phyloP scores from a whole-genome alignment of 2,329 filamentous ascomycete genomes.

The Ampelomyces quisqualis region DNA sequence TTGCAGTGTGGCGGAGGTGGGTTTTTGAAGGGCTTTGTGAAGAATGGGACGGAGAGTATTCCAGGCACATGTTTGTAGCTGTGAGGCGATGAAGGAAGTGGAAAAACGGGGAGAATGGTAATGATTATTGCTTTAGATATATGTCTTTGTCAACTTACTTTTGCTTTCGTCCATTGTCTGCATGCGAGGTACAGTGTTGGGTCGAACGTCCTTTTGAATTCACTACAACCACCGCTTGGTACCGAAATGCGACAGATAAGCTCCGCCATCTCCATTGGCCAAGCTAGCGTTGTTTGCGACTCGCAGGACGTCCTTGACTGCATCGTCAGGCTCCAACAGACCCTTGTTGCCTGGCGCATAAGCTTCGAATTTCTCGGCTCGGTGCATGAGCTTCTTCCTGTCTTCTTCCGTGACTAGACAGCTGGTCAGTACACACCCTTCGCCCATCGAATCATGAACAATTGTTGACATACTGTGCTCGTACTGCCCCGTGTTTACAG shows the following conservation, averaged over 20 bases:
- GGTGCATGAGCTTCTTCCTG: background rate
- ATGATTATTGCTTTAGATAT: no score
- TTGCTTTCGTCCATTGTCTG: background rate
- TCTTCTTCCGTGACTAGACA: conserved; percentile 7
- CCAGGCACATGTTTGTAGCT: conserved; percentile 33
- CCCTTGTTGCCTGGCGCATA: conserved; percentile 22
- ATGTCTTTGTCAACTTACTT: background rate
- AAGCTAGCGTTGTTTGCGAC: conserved; percentile 47
- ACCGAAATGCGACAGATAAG: conserved; percentile 57
- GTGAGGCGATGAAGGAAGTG: background rate
- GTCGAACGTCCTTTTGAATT: no score
- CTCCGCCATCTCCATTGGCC: conserved; percentile 51
- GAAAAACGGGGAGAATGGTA: no score
- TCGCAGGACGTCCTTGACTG: conserved; percentile 32
- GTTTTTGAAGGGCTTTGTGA: conserved; percentile 45
- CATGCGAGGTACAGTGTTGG: no score
- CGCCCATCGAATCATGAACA: background rate
- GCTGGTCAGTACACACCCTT: background rate
- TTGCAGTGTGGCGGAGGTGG: conserved; percentile 53
- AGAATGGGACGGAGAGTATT: conserved; percentile 36
- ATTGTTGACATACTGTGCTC: conserved; percentile 7
- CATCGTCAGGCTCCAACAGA: conserved; percentile 15
- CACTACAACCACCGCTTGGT: conserved; percentile 55
- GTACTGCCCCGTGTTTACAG: conserved; percentile 19
- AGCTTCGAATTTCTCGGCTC: conserved; percentile 1